These are phyloP conservation scores for Ophiocordyceps polyrhachis-furcata DNA, from an alignment of 2,329 filamentous ascomycete genomes.

Conservation along the genomic window DNA sequence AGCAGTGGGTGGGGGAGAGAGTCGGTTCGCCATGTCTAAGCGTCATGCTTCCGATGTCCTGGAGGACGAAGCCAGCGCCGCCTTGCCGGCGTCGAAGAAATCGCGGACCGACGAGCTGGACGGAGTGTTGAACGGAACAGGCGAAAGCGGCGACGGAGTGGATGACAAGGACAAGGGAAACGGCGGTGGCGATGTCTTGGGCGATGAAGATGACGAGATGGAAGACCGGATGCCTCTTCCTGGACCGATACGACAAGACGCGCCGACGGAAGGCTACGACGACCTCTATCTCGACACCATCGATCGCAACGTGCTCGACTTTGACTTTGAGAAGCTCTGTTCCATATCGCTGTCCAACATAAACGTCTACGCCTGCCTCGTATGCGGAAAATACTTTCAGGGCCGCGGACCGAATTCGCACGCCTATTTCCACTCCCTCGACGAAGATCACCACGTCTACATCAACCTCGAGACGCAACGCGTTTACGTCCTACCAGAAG, in stretches of 20 bases:
- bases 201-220: conserved; percentile 21
- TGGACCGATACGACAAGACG: conserved; percentile 48
- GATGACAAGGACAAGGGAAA: conserved; percentile 5
- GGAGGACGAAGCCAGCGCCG: conserved; percentile 33
- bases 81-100: conserved; percentile 40
- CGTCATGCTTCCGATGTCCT: conserved; percentile 41
- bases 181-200: conserved; percentile 8
- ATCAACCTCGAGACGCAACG: conserved; percentile 93
- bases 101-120: conserved; percentile 31
- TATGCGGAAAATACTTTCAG: conserved; percentile 96
- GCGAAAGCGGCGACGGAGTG: not conserved
- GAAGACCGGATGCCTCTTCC: conserved; percentile 18
- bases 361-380: conserved; percentile 93
- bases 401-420: conserved; percentile 85
- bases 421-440: conserved; percentile 92
- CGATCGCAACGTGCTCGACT: conserved; percentile 79
- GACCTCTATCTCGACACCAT: conserved; percentile 98
- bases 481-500: conserved; percentile 84
- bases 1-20: not conserved
- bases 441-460: conserved; percentile 90
- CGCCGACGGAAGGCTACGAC: conserved; percentile 72
- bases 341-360: conserved; percentile 93
- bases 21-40: conserved; percentile 24
- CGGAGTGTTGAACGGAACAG: conserved; percentile 4
- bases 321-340: conserved; percentile 97